Evolutionary conservation across 495 filamentous ascomycete species (phyloP).

Genomic region (Trichoderma gamsii): DNA sequence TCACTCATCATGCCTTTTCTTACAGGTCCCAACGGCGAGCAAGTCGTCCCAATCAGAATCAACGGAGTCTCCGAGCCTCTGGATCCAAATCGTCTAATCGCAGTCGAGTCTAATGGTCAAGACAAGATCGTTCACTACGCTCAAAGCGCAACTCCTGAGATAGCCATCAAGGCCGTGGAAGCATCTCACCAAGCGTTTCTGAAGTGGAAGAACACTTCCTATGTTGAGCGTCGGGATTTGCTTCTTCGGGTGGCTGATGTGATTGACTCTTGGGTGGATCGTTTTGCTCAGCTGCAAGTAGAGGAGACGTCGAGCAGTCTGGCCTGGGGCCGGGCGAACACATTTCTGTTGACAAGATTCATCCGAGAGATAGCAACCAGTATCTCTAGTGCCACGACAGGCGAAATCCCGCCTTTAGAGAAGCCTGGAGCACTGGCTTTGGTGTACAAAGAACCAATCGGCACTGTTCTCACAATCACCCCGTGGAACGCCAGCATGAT

Average conservation of each 20-base stretch:
- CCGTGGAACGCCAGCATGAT: neutral
- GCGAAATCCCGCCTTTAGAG: neutral
- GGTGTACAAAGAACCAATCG: neutral
- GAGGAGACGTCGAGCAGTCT: neutral
- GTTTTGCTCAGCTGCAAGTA: neutral
- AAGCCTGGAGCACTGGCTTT: neutral
- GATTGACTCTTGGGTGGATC: neutral
- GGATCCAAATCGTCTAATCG: neutral
- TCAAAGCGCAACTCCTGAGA: neutral
- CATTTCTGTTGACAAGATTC: neutral
- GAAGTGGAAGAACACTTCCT: neutral
- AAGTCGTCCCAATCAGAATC: constrained; percentile 1
- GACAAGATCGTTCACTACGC: neutral
- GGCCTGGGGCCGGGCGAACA: neutral
- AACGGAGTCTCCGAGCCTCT: neutral
- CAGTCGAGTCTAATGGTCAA: neutral
- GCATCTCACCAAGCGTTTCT: neutral
- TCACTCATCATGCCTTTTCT: neutral
- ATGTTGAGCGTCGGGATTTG: neutral
- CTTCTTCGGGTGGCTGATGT: neutral
- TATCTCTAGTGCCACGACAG: neutral
- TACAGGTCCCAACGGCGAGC: neutral
- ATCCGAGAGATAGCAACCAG: neutral
- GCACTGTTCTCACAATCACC: neutral
- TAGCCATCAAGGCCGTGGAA: neutral